phyloP scores from a whole-genome alignment of 176 grass and related monocot species.

The Melocanna baccifera region DNA sequence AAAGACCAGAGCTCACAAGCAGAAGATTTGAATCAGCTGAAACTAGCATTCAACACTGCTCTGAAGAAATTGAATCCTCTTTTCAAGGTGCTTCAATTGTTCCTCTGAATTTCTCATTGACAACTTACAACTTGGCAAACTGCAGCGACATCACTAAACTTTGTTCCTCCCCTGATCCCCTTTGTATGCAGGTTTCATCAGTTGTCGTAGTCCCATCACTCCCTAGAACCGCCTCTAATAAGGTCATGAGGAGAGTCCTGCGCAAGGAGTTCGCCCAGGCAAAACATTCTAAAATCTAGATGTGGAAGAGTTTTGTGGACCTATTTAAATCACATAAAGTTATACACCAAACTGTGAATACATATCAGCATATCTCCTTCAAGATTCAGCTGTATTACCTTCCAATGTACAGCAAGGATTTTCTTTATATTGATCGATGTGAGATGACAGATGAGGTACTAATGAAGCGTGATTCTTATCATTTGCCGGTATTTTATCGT shows the following conservation, averaged over 20 bases:
- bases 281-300: constrained; percentile 80
- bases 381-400: neutral
- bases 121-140: neutral
- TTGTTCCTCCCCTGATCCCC: neutral
- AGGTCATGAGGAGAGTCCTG: constrained; percentile 92
- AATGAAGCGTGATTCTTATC: neutral
- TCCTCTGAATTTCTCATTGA: neutral
- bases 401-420: neutral
- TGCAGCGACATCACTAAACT: neutral
- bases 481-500: neutral
- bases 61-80: constrained; percentile 92
- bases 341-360: constrained; percentile 20
- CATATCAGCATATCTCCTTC: neutral
- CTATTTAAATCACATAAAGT: neutral
- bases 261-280: constrained; percentile 65
- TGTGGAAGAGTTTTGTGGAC: neutral
- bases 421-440: neutral
- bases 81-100: constrained; percentile 61
- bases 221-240: constrained; percentile 90
- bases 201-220: constrained; percentile 61
- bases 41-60: constrained; percentile 62
- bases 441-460: neutral
- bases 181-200: constrained; percentile 64
- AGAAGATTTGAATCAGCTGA: constrained; percentile 62
- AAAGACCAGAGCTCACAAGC: constrained; percentile 48